A percentile compares a stretch with the other conserved stretches of the same genome.
Evolutionary conservation across 1,284 basidiomycete species (phyloP).

Genomic region (Uromyces viciae-fabae): DNA sequence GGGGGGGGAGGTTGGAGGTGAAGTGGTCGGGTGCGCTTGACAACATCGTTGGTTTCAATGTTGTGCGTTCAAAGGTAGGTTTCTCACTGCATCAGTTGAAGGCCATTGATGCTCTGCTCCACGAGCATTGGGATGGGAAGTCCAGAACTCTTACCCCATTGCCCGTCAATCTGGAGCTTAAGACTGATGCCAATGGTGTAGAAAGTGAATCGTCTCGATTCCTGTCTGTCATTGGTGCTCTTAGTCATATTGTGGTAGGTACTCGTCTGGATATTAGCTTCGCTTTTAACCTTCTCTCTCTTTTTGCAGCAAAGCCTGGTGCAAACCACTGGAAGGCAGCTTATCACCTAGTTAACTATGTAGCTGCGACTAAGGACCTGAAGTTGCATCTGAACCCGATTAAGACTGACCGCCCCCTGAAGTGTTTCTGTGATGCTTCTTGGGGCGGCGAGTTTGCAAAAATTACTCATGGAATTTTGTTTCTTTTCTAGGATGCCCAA

Average conservation of each 20-base stretch:
- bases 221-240: background rate
- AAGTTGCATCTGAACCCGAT: background rate
- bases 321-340: background rate
- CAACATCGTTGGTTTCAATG: background rate
- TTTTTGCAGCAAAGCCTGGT: background rate
- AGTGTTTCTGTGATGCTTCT: slow-evolving; percentile 2
- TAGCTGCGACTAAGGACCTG: background rate
- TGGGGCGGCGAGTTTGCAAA: background rate
- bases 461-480: background rate
- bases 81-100: background rate
- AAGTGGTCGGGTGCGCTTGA: background rate
- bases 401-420: background rate
- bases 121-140: background rate
- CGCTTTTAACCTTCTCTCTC: background rate
- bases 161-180: background rate
- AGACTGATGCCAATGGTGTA: background rate
- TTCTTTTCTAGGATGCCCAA: background rate
- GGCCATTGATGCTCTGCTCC: background rate
- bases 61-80: background rate
- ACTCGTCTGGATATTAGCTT: background rate
- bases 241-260: background rate
- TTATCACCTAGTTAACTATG: background rate
- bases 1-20: background rate
- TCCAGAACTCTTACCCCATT: background rate
- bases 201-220: background rate